Base-by-base conservation (phyloP, 1,139 yeast species). In the Taphrina pruni region DNA sequence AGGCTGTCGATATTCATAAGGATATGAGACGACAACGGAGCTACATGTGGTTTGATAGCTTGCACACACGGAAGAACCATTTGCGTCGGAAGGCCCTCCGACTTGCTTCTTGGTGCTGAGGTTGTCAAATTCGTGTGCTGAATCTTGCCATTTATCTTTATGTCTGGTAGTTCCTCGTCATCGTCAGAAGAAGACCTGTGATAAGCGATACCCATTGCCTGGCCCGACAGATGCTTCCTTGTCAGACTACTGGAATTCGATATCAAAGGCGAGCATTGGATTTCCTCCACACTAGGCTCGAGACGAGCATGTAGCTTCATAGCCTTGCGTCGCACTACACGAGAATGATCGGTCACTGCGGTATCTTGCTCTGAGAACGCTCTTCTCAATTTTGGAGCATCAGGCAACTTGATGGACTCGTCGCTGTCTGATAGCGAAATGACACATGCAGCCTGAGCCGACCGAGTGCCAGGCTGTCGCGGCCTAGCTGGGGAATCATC, bases 171-270 rank as follows among this genome's bases (percentile, higher is more conserved):
- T 50, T 50, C 54, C 1, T 56, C 60, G 9, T 56, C 17, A 7
- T 56, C 60, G 9, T 56, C 17, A 17, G 60, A 56, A 5, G 60
- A 55, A 14, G 60, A 56, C 9, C 17, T 32, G 8, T 39, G 9
- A 43, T n/a, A 41, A n/a, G 6, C 20, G 6, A 46, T 5, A n/a
- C 51, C 51, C 43, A 9, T 39, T 11, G 43, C 14, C 14, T 14
- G 11, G 2, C 43, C 43, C 11, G 6, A 6, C 32, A 26, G 32
- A 26, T 26, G 32, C 11, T 39, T 11, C 14, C 14, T 14, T 14
- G 2, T 9, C 4, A 39, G 11, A 39, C 43, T 39, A 9, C 2
- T 14, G 2, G 11, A 14, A 2, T 2, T 9, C 26, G 11, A 4
- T n/a, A 5, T 17, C 20, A 8, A 2, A 1, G 20, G 21, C 26